phyloP scores from a whole-genome alignment of 179 eudicot genomes.

The Sideroxylon spinosum region DNA sequence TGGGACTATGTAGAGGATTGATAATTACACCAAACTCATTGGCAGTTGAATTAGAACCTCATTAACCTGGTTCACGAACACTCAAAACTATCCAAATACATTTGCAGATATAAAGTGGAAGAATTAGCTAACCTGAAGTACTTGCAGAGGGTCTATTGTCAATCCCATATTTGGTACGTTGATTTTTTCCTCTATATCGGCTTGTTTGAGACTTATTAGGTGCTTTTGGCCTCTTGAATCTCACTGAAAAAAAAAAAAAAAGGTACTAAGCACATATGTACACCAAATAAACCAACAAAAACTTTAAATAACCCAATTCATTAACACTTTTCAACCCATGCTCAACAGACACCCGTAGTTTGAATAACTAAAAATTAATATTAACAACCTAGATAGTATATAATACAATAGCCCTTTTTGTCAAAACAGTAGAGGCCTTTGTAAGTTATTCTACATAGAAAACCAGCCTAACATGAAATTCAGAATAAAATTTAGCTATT shows the following conservation, averaged over 20 bases:
- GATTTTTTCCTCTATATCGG: conserved; percentile 20
- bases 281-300: background rate
- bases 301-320: background rate
- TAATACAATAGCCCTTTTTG: too few species aligned
- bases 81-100: background rate
- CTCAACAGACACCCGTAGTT: too few species aligned
- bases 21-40: background rate
- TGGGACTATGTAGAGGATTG: background rate
- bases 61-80: background rate
- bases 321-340: background rate
- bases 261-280: background rate
- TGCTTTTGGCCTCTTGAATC: conserved; percentile 22
- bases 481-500: too few species aligned
- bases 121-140: conserved; percentile 23
- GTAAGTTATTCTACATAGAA: too few species aligned
- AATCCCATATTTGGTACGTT: conserved; percentile 12
- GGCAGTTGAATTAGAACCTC: background rate
- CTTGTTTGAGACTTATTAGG: conserved; percentile 8
- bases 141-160: conserved; percentile 11
- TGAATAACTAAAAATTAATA: too few species aligned
- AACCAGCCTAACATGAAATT: too few species aligned
- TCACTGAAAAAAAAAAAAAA: conserved; percentile 8
- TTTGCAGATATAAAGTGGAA: background rate
- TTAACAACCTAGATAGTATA: too few species aligned
- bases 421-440: too few species aligned